Conservation (phyloP, 2,329 filamentous ascomycete genomes). For the Paracorniculantispora psalliotae region DNA sequence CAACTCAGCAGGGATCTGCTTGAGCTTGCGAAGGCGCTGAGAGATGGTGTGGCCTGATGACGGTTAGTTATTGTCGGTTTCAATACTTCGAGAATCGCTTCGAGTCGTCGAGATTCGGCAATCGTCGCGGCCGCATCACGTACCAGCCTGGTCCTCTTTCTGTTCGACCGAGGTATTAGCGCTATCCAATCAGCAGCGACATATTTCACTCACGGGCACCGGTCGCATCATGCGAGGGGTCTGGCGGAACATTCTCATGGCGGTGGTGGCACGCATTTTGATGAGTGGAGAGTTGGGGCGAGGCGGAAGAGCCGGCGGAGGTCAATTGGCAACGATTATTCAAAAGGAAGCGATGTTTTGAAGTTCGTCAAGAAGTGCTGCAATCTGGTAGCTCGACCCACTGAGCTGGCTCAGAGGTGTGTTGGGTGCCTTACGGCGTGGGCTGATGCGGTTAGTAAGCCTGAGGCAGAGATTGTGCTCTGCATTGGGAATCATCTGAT, state of each 20-base stretch:
- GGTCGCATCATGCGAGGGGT: constrained; percentile 63
- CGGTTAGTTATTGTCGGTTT: constrained; percentile 15
- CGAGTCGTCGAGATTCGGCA: constrained; percentile 1
- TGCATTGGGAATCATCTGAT: constrained; percentile 37
- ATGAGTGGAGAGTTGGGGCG: constrained; percentile 23
- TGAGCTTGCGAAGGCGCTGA: constrained; percentile 85
- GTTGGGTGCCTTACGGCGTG: constrained; percentile 32
- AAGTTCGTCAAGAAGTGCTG: constrained; percentile 30
- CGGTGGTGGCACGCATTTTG: constrained; percentile 62
- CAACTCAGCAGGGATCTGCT: constrained; percentile 89
- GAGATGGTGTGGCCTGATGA: constrained; percentile 86
- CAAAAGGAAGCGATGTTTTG: constrained; percentile 13
- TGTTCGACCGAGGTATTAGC: constrained; percentile 32
- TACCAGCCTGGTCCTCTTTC: constrained; percentile 66
- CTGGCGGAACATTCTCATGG: constrained; percentile 63
- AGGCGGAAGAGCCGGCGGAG: constrained; percentile 22
- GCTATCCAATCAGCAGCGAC: constrained; percentile 16
- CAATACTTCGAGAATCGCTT: constrained; percentile 12
- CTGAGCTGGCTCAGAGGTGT: constrained; percentile 21
- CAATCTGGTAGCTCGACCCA: constrained; percentile 30
- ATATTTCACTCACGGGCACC: constrained; percentile 56
- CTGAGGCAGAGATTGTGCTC: constrained; percentile 35
- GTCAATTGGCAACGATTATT: constrained; percentile 14
- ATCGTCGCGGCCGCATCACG: constrained; percentile 31
- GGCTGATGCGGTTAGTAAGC: constrained; percentile 23